Evolutionary conservation across 495 filamentous ascomycete species (phyloP).

Genomic region (Tuber microsphaerosporum): DNA sequence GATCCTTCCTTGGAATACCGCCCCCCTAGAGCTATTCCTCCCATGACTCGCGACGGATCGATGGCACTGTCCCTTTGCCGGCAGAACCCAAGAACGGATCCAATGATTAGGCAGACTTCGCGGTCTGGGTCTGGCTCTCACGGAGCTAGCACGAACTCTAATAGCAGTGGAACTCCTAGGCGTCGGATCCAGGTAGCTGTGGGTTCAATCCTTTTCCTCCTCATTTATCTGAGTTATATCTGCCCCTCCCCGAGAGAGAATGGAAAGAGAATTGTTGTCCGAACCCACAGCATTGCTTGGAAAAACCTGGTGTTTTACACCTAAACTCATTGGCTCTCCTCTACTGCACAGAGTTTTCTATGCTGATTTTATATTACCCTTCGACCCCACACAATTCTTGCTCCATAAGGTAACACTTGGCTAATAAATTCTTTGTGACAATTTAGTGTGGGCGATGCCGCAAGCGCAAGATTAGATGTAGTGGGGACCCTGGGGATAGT

Average conservation of each 20-base stretch:
- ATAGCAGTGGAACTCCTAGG: constrained; percentile 21
- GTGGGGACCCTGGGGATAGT: constrained; percentile 70
- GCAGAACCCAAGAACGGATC: constrained; percentile 34
- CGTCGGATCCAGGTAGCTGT: constrained; percentile 41
- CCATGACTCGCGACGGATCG: constrained; percentile 20
- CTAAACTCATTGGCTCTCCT: background rate
- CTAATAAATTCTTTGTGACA: background rate
- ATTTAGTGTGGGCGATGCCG: constrained; percentile 79
- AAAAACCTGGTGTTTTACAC: background rate
- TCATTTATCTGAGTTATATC: background rate
- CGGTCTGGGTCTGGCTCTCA: constrained; percentile 19
- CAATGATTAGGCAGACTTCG: constrained; percentile 28
- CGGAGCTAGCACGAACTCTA: constrained; percentile 5
- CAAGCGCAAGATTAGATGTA: constrained; percentile 93
- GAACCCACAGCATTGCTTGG: background rate
- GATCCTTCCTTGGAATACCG: constrained; percentile 33
- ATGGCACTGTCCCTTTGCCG: constrained; percentile 7
- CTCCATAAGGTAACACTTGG: background rate
- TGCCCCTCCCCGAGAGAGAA: background rate
- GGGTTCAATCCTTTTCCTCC: constrained; percentile 19
- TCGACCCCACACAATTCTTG: background rate
- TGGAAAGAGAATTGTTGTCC: background rate
- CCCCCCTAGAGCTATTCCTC: constrained; percentile 21
- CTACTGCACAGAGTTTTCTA: background rate
- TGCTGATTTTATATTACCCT: background rate